phyloP scores from a whole-genome alignment of 2,329 filamentous ascomycete species.

The Teratosphaeria destructans region DNA sequence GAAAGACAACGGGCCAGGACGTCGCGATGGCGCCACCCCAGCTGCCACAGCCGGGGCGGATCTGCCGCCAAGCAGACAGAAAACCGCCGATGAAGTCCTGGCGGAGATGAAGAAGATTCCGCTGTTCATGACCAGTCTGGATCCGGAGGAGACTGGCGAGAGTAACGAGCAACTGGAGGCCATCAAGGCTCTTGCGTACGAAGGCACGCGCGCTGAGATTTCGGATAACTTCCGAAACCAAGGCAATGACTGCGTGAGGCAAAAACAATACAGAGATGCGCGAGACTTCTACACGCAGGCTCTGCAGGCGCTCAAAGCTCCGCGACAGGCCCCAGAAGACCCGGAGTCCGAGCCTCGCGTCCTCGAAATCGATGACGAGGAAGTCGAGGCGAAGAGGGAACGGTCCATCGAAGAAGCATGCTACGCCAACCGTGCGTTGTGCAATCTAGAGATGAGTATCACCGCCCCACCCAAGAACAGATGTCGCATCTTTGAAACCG shows the following conservation, averaged over 20 bases:
- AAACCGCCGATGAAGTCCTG: constrained; percentile 48
- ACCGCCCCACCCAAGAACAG: background rate
- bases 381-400: constrained; percentile 53
- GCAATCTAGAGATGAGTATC: constrained; percentile 69
- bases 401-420: constrained; percentile 60
- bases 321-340: constrained; percentile 33
- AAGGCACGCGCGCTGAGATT: constrained; percentile 79
- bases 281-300: constrained; percentile 87
- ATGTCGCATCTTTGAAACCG: constrained; percentile 1
- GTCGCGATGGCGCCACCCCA: background rate
- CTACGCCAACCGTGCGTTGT: constrained; percentile 79
- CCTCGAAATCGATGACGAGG: constrained; percentile 41
- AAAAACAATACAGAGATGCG: constrained; percentile 67
- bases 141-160: constrained; percentile 37
- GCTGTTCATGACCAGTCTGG: constrained; percentile 91
- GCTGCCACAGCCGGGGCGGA: constrained; percentile 22
- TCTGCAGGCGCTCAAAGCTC: constrained; percentile 57
- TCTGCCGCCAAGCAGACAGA: constrained; percentile 50
- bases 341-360: constrained; percentile 38
- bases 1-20: background rate
- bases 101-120: constrained; percentile 61
- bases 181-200: constrained; percentile 80
- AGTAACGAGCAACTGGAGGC: constrained; percentile 80
- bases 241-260: constrained; percentile 77
- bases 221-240: constrained; percentile 77